Evolutionary conservation across 148 eudicot species (phyloP).

Genomic region (Persicaria maculosa): DNA sequence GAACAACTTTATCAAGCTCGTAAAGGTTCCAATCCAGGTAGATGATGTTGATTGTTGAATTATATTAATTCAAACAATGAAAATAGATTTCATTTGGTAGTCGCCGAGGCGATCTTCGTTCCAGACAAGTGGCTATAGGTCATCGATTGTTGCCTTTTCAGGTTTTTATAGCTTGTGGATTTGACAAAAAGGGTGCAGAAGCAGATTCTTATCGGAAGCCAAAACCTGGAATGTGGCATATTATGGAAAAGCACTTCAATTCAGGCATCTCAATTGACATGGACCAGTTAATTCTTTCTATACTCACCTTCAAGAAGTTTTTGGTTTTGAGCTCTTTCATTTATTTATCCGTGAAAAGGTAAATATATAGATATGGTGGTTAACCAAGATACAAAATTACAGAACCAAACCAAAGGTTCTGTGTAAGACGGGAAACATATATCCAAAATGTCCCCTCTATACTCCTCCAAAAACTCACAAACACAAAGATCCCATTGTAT

Average conservation of each 20-base stretch:
- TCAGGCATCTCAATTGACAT: constrained; percentile 74
- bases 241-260: constrained; percentile 74
- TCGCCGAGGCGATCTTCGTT: neutral
- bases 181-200: constrained; percentile 32
- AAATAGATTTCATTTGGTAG: neutral
- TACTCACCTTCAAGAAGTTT: neutral
- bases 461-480: too few relatives aligned
- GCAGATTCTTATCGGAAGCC: constrained; percentile 79
- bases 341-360: too few relatives aligned
- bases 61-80: neutral
- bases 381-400: too few relatives aligned
- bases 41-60: too few relatives aligned
- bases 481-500: neutral
- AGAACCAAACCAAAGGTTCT: too few relatives aligned
- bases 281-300: constrained; percentile 50
- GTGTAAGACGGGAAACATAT: too few relatives aligned
- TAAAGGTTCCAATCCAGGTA: constrained; percentile 85
- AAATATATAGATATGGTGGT: too few relatives aligned
- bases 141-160: constrained; percentile 19
- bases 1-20: constrained; percentile 59
- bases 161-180: constrained; percentile 92
- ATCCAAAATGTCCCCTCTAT: too few relatives aligned
- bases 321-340: neutral
- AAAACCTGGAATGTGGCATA: constrained; percentile 85
- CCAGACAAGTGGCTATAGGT: neutral